Evolutionary conservation across 2,329 filamentous ascomycete genomes (phyloP), one percentile per base, ranked within the genome.

Genomic region (Arthrobotrys iridis): DNA sequence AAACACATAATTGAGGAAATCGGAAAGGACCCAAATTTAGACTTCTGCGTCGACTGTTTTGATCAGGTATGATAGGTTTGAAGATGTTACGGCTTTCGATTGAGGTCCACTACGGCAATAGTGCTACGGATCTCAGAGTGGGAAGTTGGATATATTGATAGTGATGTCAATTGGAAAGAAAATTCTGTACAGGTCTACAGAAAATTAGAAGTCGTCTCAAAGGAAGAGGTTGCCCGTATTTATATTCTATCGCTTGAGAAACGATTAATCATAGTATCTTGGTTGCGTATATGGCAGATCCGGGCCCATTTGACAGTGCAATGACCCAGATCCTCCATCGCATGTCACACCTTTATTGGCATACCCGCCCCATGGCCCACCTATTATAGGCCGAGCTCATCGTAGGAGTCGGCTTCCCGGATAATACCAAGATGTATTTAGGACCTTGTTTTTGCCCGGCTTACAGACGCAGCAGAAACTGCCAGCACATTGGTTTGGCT

Each of bases 1-100:
- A 75, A 64, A 50, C 71, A 75, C 71, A 75, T 75, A 6, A 28
- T 30, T 63, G 7, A 37, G 8, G 7, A 24, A 6, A 33, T 52
- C 11, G 11, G 15, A 18, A 13, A 37, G 15, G 26, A 46, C 26
- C 26, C 18, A 3, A 13, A 37, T 55, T 18, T 22, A 11, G 11
- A 26, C n/a, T 8, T 13, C 18, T 15, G 10, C 10, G 28, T 8
- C 26, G 26, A 8, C 20, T 46, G 13, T 55, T 22, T 37, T 15
- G 30, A 20, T 28, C 6, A 28, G 40, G 11, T 7, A 22, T 20
- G 13, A 30, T 24, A 18, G 15, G 4, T 43, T 22, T 37, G 20
- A 37, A n/a, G 15, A 57, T 26, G 28, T n/a, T n/a, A n/a, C 3
- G 15, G 28, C 52, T 22, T 35, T 50, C 18, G 26, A 37, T 24